Percentiles rank a stretch among this genome's conserved stretches.
phyloP scores from a whole-genome alignment of 805 yeast species.

The Kuraishia hungarica region DNA sequence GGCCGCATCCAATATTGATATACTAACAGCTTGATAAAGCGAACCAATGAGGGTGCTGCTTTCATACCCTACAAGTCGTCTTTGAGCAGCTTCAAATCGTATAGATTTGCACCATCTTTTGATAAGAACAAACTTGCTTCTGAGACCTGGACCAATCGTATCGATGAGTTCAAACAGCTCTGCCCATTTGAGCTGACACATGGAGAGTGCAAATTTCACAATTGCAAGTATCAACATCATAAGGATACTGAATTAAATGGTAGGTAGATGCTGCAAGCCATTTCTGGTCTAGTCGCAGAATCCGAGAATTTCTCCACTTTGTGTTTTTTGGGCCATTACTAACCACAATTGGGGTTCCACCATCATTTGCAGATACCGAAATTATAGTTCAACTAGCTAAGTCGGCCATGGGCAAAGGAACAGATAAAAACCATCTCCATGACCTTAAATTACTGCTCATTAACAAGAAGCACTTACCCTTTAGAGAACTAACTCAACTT shows the following conservation, averaged over 20 bases:
- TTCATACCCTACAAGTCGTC: constrained; percentile 9
- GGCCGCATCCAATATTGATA: no score
- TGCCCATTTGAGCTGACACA: constrained; percentile 10
- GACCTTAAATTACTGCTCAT: not conserved
- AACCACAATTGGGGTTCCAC: not conserved
- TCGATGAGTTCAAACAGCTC: constrained; percentile 8
- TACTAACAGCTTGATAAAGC: not conserved
- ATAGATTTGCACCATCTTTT: constrained; percentile 11
- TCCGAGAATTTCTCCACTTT: not conserved
- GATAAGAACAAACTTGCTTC: constrained; percentile 10
- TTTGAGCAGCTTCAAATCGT: constrained; percentile 9
- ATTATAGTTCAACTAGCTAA: constrained; percentile 2
- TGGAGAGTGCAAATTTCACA: constrained; percentile 7
- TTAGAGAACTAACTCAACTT: not conserved
- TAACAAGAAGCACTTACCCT: not conserved
- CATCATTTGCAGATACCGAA: constrained; percentile 1
- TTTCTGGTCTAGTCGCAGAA: not conserved
- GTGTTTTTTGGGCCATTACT: not conserved
- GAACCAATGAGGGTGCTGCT: not conserved
- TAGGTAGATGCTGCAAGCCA: constrained; percentile 1
- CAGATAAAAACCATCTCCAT: not conserved
- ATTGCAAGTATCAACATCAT: constrained; percentile 11
- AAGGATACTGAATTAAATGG: constrained; percentile 2
- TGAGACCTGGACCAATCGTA: constrained; percentile 9
- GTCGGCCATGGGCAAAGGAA: not conserved